Base-by-base conservation (phyloP, 257 asterid genomes). In the Jacaranda mimosifolia region DNA sequence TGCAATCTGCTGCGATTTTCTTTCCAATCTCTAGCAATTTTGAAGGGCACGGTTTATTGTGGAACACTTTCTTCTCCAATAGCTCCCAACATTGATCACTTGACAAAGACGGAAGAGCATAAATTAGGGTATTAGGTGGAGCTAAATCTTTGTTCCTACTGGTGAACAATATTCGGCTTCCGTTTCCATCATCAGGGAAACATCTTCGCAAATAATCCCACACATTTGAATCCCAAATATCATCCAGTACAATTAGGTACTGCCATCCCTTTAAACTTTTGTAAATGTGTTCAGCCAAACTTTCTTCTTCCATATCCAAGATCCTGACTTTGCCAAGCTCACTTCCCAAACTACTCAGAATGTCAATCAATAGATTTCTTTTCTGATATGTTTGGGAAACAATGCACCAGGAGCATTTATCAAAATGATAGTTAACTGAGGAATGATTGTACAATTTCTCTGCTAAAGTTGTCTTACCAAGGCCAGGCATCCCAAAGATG, bases 381-480 rank as follows among this genome's bases (percentile, higher is more conserved):
- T 36, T 57, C 11, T 21, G 6, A 17, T 74, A 45, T 52, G 9
- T 46, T 49, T 79, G 84, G 5, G 84, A 71, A 0, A 76, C 69
- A 11, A 36, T 58, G 38, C 77, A 79, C 72, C 72, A 67, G 0
- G 40, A 21, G 6, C 70, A 55, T 4, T 57, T 59, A 68, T 83
- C 36, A 38, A 83, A 79, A 40, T 58, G 45, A 39, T 59, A n/a
- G 18, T 11, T 63, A 26, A 83, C 21, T 4, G 1, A 35, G 6
- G 40, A 2, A 40, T 79, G 48, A 53, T 45, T 62, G 52, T 65
- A 83, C 13, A 83, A 35, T 26, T 64, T 71, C 18, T 46, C 66
- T 3, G 84, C 82, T 4, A 79, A 39, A 40, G 82, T 76, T 39
- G 80, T 76, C 78, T 79, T 76, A 15, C 87, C 83, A 36, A 83